Conservation (phyloP, 208 protist genomes). For the Leptomonas pyrrhocoris region DNA sequence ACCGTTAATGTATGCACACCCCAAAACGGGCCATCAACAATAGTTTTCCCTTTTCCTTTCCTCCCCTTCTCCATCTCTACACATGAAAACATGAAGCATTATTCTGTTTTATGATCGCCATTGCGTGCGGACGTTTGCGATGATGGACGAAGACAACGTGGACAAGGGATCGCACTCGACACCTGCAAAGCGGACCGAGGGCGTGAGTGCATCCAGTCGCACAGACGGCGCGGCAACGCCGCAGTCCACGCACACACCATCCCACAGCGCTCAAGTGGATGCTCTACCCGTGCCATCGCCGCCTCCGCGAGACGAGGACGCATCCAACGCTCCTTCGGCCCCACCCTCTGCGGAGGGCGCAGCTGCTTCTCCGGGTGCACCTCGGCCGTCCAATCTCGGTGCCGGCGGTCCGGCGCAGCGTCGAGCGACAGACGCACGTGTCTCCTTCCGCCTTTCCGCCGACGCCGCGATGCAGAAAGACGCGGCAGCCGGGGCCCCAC, state of each 20-base stretch:
- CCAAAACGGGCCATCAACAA: no score
- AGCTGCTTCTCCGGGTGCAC: background rate
- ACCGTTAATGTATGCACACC: no score
- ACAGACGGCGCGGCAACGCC: background rate
- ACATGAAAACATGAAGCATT: no score
- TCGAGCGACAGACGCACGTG: background rate
- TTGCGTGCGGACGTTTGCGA: no score
- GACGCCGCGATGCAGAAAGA: background rate
- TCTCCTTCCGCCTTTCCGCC: background rate
- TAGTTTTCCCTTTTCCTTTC: no score
- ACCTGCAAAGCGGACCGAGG: background rate
- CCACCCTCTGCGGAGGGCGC: background rate
- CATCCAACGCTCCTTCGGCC: background rate
- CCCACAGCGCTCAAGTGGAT: background rate
- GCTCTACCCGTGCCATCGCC: background rate
- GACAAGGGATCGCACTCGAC: no score
- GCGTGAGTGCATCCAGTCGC: background rate
- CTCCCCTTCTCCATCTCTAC: no score
- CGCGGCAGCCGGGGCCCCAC: background rate
- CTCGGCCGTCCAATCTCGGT: background rate
- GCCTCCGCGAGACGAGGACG: background rate
- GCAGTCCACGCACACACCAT: background rate
- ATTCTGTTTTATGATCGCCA: no score
- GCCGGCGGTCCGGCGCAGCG: background rate
- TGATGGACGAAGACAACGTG: no score